phyloP scores from a whole-genome alignment of 1,284 basidiomycete species.

The Irpex sp. region DNA sequence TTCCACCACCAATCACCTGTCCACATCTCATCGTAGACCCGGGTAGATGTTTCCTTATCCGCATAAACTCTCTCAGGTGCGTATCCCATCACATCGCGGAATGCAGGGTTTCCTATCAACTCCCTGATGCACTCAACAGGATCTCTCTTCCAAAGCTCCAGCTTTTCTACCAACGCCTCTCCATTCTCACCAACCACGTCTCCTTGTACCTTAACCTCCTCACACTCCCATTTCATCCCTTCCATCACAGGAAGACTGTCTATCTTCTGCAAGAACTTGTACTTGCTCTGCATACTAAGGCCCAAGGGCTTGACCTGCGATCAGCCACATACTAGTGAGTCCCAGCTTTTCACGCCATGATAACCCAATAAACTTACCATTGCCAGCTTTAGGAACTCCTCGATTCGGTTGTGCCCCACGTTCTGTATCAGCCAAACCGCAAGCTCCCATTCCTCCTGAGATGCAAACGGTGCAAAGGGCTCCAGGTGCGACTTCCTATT shows the following conservation, averaged over 20 bases:
- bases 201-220: constrained; percentile 18
- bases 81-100: constrained; percentile 21
- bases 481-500: not conserved
- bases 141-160: constrained; percentile 29
- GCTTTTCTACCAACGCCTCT: constrained; percentile 10
- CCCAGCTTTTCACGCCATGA: not conserved
- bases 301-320: constrained; percentile 12
- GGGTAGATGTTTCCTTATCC: constrained; percentile 9
- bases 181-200: constrained; percentile 14
- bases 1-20: constrained; percentile 26
- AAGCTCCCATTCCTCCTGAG: constrained; percentile 22
- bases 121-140: constrained; percentile 26
- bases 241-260: constrained; percentile 18
- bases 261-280: constrained; percentile 16
- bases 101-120: constrained; percentile 27
- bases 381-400: constrained; percentile 20
- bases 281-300: constrained; percentile 17
- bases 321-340: no score
- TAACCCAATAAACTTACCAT: constrained; percentile 13
- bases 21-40: constrained; percentile 19
- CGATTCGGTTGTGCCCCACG: constrained; percentile 17
- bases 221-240: constrained; percentile 4
- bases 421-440: constrained; percentile 19
- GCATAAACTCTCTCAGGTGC: constrained; percentile 19
- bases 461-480: constrained; percentile 7